A percentile compares a stretch with the other conserved stretches of the same genome.
These are phyloP conservation scores for Colletotrichum tropicicola DNA, from an alignment of 2,329 filamentous ascomycete genomes.

Conservation along the genomic window DNA sequence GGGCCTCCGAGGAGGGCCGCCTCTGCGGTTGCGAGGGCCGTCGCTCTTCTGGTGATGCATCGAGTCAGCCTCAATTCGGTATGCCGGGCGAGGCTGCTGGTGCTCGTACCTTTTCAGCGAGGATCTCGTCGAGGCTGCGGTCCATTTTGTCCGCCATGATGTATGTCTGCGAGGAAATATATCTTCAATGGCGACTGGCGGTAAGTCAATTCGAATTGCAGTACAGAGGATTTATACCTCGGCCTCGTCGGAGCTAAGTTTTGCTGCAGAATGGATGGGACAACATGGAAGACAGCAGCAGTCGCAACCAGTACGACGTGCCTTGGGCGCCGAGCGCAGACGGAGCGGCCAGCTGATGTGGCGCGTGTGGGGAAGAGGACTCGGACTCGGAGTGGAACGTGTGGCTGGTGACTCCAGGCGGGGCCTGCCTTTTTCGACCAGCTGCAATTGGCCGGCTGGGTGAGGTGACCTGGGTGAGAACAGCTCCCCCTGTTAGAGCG, in stretches of 20 bases:
- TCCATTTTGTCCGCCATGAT: conserved; percentile 56
- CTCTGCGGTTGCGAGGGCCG: conserved; percentile 44
- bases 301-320: background rate
- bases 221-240: background rate
- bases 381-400: background rate
- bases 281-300: background rate
- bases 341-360: background rate
- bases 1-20: conserved; percentile 33
- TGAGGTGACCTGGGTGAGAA: too few species aligned
- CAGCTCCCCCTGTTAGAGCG: background rate
- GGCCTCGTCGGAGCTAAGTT: background rate
- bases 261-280: conserved; percentile 13
- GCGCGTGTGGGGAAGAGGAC: background rate
- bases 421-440: background rate
- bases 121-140: conserved; percentile 65
- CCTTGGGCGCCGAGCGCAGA: conserved; percentile 1
- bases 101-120: conserved; percentile 56
- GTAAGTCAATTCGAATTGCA: background rate
- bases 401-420: background rate
- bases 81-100: conserved; percentile 35
- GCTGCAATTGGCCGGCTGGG: too few species aligned
- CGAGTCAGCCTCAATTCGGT: conserved; percentile 13
- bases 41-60: conserved; percentile 35
- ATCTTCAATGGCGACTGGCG: background rate
- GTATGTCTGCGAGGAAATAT: background rate